A percentile compares a stretch with the other conserved stretches of the same genome.
phyloP scores from a whole-genome alignment of 2,329 filamentous ascomycete species.

The Xylaria sp. region DNA sequence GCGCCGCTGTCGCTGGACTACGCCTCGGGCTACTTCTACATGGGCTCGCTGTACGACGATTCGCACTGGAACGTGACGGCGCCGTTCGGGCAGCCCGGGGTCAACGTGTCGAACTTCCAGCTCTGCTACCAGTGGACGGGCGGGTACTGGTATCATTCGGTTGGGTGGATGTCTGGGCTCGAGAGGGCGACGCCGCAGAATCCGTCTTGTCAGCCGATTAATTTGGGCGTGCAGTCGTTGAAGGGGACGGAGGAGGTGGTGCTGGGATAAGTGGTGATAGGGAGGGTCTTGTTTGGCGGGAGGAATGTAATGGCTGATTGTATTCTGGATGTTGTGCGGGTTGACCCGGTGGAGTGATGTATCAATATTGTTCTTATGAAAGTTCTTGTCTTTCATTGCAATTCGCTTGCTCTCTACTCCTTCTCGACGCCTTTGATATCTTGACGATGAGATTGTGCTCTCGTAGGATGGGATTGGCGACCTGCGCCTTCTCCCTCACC shows the following conservation, averaged over 20 bases:
- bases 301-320: too few relatives aligned
- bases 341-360: too few relatives aligned
- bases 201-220: constrained; percentile 17
- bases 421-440: too few relatives aligned
- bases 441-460: too few relatives aligned
- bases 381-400: too few relatives aligned
- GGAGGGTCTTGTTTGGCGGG: too few relatives aligned
- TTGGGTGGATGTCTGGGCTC: constrained; percentile 15
- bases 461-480: too few relatives aligned
- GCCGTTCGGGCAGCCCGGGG: background rate
- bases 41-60: constrained; percentile 10
- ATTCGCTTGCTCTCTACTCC: too few relatives aligned
- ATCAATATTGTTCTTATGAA: too few relatives aligned
- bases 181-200: constrained; percentile 12
- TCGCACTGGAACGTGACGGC: constrained; percentile 10
- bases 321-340: too few relatives aligned
- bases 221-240: constrained; percentile 14
- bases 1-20: constrained; percentile 10
- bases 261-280: background rate
- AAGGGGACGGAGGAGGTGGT: background rate
- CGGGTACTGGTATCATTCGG: constrained; percentile 14
- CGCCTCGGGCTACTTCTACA: constrained; percentile 12
- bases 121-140: constrained; percentile 19
- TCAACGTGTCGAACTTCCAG: constrained; percentile 11
- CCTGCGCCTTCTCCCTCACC: too few relatives aligned